Evolutionary conservation across 495 filamentous ascomycete species (phyloP), one percentile per base, ranked within the genome.

Genomic region (Podospora pseudoanserina): DNA sequence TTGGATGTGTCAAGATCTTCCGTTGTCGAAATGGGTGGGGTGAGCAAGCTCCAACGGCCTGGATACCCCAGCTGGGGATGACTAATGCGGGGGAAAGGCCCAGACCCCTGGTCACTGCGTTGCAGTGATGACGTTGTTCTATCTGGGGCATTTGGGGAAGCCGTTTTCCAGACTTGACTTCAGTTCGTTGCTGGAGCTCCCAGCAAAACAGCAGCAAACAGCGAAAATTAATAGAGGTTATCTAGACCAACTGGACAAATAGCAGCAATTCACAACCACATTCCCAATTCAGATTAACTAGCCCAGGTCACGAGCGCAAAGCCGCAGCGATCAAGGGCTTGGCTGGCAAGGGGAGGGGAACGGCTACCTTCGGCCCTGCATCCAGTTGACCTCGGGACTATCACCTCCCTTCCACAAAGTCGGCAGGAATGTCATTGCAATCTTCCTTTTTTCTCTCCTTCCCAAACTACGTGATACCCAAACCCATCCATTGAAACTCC

Each of bases 61-160:
- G 20, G 19, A 32, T 59, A 62, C 53, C 30, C 39, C 39, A 49
- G 63, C 58, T 23, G 44, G 4, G 66, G 59, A 59, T 69, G 64
- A 69, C 70, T 69, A 72, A 68, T 68, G 70, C 70, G 70, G 70
- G 70, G 67, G 20, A 68, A 2, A 0, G 32, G 59, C 2, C 15
- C 13, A 15, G 19, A 44, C 65, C 57, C 26, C 58, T 34, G 9
- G 27, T 27, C 5, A 3, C 34, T 28, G 49, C n/a, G 23, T n/a
- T 26, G 44, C 53, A 59, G 28, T 59, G 60, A 69, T 72, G 70
- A 72, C 70, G 70, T 72, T 65, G 63, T 30, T 7, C 32, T 30
- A 62, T 65, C 27, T 30, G 32, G 58, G 44, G 44, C 56, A 57
- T 26, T 26, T 23, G 61, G 54, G 16, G 30, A 57, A 32, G 54